Base-by-base conservation (phyloP, 2,329 filamentous ascomycete genomes). In the Penicillium vulpinum region DNA sequence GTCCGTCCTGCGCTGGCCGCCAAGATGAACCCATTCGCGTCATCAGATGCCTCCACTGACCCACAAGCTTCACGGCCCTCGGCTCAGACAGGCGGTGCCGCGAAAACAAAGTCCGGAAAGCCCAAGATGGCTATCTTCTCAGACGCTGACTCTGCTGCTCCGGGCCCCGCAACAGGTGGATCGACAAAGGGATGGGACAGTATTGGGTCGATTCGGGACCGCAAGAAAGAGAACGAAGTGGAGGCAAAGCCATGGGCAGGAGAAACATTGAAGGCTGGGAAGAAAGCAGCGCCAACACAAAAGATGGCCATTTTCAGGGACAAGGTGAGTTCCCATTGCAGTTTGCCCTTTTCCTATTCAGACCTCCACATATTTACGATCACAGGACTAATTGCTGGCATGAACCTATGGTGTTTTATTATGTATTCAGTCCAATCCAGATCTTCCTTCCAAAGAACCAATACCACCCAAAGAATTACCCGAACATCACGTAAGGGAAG, bases 221-320 rank as follows among this genome's bases (percentile, higher is more conserved):
- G 94, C 48, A 96, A 91, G 81, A 99, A 97, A 81, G 94, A 99
- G 75, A 99, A 99, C 70, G 81, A 82, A 7, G 79, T 92, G 63
- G 91, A 93, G 71, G 86, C 92, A 11, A 92, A 89, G 71, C 91
- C 93, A 21, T 97, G 92, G 94, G 89, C 82, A 11, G 94, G 94
- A 26, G 92, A 97, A 79, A 97, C 90, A 39, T 77, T 99, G 65
- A 91, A 93, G 75, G 89, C 86, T 3, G 91, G 90, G 40, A 93
- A 91, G 67, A 94, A 91, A 79, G 90, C 91, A 78, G 85, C 81
- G 41, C 85, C 83, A 31, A 83, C 83, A 52, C 82, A 88, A 52
- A 97, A 97, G 81, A 89, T 99, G 87, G 81, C 88, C 70, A 85
- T 99, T 44, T 99, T 97, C 81, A 93, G 90, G 81, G 94, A 99